Percentiles rank a stretch among this genome's conserved stretches.
Conservation (phyloP, 495 filamentous ascomycete genomes). For the Trichoderma orchidacearum region DNA sequence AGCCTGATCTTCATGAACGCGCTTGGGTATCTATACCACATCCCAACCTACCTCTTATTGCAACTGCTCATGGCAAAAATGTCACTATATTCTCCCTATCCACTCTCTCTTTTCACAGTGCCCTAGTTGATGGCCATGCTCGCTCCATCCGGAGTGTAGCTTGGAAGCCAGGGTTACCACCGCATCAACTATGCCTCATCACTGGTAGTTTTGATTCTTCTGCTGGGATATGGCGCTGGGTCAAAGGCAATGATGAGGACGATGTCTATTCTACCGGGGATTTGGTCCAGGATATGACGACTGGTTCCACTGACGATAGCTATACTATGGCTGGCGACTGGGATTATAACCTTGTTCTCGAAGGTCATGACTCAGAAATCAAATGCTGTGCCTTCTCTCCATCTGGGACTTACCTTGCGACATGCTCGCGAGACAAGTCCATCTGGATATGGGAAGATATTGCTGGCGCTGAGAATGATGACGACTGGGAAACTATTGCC, state of each 20-base stretch:
- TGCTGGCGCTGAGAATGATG: constrained; percentile 50
- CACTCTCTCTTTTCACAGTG: constrained; percentile 62
- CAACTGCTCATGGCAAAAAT: constrained; percentile 73
- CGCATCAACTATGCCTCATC: constrained; percentile 60
- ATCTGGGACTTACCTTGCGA: constrained; percentile 70
- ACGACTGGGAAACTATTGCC: constrained; percentile 91
- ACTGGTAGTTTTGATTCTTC: constrained; percentile 86
- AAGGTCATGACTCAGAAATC: constrained; percentile 89
- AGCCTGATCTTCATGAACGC: constrained; percentile 60
- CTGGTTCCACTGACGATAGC: constrained; percentile 3
- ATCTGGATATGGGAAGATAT: constrained; percentile 99
- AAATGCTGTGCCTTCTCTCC: constrained; percentile 75
- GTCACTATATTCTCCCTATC: constrained; percentile 79
- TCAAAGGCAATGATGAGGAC: constrained; percentile 28
- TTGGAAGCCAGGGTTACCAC: constrained; percentile 62
- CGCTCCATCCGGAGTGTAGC: constrained; percentile 66
- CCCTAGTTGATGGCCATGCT: constrained; percentile 77
- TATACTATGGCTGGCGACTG: constrained; percentile 31
- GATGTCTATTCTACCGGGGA: constrained; percentile 7
- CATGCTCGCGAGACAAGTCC: constrained; percentile 80
- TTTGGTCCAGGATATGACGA: constrained; percentile 8
- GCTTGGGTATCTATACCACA: constrained; percentile 79
- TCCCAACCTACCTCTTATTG: constrained; percentile 74
- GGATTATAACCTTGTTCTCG: constrained; percentile 74
- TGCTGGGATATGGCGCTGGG: constrained; percentile 73